Base-by-base conservation (phyloP, 177 flowering plant species). In the Tripterygium wilfordii region DNA sequence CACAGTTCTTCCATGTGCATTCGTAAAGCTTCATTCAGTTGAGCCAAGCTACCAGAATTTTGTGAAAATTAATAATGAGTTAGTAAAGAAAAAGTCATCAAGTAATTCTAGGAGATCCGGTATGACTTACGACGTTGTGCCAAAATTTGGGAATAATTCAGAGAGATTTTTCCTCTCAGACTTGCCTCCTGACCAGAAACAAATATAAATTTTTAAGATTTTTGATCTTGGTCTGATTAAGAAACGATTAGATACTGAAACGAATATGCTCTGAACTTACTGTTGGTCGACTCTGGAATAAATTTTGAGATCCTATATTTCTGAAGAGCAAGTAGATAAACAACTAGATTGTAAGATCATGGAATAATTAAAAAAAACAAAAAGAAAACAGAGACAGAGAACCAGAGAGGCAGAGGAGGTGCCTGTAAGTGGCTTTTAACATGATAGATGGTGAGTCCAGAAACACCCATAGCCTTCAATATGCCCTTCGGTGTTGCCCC, bases 351-450 rank as follows among this genome's bases (percentile, higher is more conserved):
- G 12, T 20, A 38, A 16, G 15, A 38, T 18, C 4, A 15, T 3
- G 1, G 9, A 17, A 7, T 0, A 32, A 10, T n/a, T 5, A n/a
- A 21, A 29, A 29, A 19, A 10, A 32, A 0, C 23, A 7, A 30
- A 5, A 18, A 33, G 14, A 38, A 36, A 39, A 19, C 15, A 41
- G 28, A 29, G 23, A 26, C 1, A n/a, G n/a, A 5, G 1, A 43
- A 14, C 26, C 12, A 36, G 16, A 39, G 23, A 42, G 24, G 30
- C 24, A 43, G 18, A 41, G 2, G n/a, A 13, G 13, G 30, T 15
- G 81, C 92, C 92, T 84, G 88, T 60, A 84, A 71, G 56, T 81
- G 85, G 63, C 92, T 84, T 63, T 81, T 84, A 53, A 84, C 82
- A 63, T 81, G 92, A 62, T 68, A 77, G 46, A 79, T 84, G 16